Evolutionary conservation across 176 grass and related monocot genomes (phyloP).

Genomic region (Oryza nivara): DNA sequence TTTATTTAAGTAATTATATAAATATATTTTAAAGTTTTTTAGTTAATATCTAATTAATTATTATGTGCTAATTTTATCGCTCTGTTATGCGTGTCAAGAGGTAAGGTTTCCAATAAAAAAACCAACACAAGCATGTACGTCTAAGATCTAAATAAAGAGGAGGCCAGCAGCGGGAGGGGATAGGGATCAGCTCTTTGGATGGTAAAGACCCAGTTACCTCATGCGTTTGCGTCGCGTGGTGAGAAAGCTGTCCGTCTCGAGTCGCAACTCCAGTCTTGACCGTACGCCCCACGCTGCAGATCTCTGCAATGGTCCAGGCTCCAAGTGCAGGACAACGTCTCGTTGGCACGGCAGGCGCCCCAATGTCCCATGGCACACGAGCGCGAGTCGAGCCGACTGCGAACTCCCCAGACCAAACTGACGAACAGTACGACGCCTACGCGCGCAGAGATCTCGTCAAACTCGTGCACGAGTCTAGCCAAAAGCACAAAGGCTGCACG

Average conservation of each 20-base stretch:
- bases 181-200: neutral
- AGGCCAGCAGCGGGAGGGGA: neutral
- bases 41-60: too few relatives aligned
- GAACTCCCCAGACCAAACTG: neutral
- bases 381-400: neutral
- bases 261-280: neutral
- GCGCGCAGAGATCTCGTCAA: neutral
- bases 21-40: too few relatives aligned
- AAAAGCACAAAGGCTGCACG: neutral
- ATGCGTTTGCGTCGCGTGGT: neutral
- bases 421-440: neutral
- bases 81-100: too few relatives aligned
- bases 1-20: too few relatives aligned
- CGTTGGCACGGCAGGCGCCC: neutral
- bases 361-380: slow-evolving; percentile 9
- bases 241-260: neutral
- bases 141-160: neutral
- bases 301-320: slow-evolving; percentile 14
- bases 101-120: too few relatives aligned
- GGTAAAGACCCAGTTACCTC: neutral
- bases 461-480: neutral
- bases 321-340: neutral
- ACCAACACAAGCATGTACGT: neutral
- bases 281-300: neutral
- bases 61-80: too few relatives aligned